These are phyloP conservation scores for Diaporthe citrichinensis DNA, from an alignment of 2,329 filamentous ascomycete species.

Conservation along the genomic window DNA sequence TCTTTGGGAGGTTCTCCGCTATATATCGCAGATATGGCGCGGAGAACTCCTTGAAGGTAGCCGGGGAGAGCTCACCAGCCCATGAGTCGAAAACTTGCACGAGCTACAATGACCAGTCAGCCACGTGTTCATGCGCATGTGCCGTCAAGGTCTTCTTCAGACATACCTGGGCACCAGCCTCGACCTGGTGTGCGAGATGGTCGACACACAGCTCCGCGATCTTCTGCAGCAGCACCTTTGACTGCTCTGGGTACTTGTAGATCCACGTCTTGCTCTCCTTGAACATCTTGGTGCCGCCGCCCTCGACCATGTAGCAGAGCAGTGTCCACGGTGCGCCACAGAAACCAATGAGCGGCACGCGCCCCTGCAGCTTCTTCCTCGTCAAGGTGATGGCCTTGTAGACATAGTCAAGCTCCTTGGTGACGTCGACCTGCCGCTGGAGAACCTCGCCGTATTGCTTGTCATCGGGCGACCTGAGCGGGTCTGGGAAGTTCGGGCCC, in stretches of 20 bases:
- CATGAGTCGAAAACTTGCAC: slow-evolving; percentile 98
- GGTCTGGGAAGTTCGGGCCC: slow-evolving; percentile 92
- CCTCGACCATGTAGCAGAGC: slow-evolving; percentile 99
- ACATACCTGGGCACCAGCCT: slow-evolving; percentile 87
- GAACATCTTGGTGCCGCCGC: slow-evolving; percentile 95
- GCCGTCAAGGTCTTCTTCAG: neutral
- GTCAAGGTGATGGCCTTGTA: slow-evolving; percentile 96
- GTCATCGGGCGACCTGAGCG: slow-evolving; percentile 84
- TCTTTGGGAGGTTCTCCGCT: slow-evolving; percentile 81
- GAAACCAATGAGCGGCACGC: slow-evolving; percentile 95
- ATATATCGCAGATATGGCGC: slow-evolving; percentile 91
- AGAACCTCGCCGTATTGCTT: slow-evolving; percentile 86
- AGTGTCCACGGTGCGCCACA: slow-evolving; percentile 97
- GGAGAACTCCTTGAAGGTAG: slow-evolving; percentile 86
- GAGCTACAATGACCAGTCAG: slow-evolving; percentile 64
- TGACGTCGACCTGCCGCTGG: slow-evolving; percentile 84
- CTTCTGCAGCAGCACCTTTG: slow-evolving; percentile 87
- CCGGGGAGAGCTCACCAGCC: slow-evolving; percentile 92
- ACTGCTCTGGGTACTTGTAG: slow-evolving; percentile 86
- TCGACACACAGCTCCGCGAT: slow-evolving; percentile 96
- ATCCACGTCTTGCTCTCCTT: slow-evolving; percentile 96
- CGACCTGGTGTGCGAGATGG: slow-evolving; percentile 91
- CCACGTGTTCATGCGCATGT: no score
- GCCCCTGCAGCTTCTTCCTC: slow-evolving; percentile 85
- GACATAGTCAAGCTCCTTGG: slow-evolving; percentile 89